phyloP scores from a whole-genome alignment of 1,139 yeast genomes.

The Candida frijolesensis region DNA sequence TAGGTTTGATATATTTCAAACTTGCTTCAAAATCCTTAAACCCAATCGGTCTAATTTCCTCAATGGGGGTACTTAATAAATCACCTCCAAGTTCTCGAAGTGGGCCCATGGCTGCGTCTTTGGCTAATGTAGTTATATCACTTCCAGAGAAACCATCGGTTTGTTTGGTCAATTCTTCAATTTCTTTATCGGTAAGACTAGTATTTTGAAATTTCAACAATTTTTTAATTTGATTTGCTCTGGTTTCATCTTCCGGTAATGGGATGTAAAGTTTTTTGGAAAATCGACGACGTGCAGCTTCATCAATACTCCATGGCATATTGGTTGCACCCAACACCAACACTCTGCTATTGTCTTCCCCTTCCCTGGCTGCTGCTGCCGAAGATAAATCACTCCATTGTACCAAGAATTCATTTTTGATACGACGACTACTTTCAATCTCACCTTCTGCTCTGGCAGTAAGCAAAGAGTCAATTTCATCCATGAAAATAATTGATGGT shows the following conservation, averaged over 20 bases:
- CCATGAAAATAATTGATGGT: slow-evolving; percentile 80
- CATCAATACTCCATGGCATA: slow-evolving; percentile 97
- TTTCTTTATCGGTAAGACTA: slow-evolving; percentile 64
- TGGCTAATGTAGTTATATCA: slow-evolving; percentile 92
- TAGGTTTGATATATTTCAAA: slow-evolving; percentile 83
- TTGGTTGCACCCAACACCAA: slow-evolving; percentile 94
- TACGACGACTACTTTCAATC: slow-evolving; percentile 86
- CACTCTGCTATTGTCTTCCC: slow-evolving; percentile 70
- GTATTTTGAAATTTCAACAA: slow-evolving; percentile 77
- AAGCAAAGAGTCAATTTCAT: slow-evolving; percentile 86
- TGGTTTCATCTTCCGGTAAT: slow-evolving; percentile 83
- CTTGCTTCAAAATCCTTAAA: slow-evolving; percentile 77
- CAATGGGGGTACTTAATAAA: slow-evolving; percentile 80
- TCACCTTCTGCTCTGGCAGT: slow-evolving; percentile 88
- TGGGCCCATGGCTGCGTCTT: slow-evolving; percentile 99
- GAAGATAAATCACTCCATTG: slow-evolving; percentile 95
- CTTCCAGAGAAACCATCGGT: slow-evolving; percentile 91
- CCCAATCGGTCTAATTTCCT: slow-evolving; percentile 78
- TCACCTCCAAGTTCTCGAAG: slow-evolving; percentile 88
- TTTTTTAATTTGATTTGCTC: slow-evolving; percentile 71
- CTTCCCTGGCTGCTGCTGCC: slow-evolving; percentile 81
- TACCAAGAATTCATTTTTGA: slow-evolving; percentile 90
- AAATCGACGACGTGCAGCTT: slow-evolving; percentile 95
- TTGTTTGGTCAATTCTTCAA: slow-evolving; percentile 56
- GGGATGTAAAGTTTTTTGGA: slow-evolving; percentile 94